Conservation (phyloP, 2,329 filamentous ascomycete species). For the Claviceps sorghi region DNA sequence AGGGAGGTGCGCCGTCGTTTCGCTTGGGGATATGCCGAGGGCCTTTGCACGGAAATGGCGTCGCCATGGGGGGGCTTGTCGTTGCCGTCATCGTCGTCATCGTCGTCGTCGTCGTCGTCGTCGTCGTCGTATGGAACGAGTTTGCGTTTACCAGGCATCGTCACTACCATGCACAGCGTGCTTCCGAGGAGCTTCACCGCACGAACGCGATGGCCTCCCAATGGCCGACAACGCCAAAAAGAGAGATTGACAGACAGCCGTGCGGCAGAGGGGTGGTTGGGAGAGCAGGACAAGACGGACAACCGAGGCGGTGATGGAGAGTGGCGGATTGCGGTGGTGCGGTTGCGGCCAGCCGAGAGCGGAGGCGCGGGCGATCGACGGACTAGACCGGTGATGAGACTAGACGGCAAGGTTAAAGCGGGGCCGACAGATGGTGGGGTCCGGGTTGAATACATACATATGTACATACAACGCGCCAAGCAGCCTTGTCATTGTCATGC, state of each 20-base stretch:
- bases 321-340: background rate
- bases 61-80: background rate
- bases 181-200: background rate
- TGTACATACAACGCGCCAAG: too few relatives aligned
- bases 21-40: background rate
- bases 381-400: too few relatives aligned
- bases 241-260: background rate
- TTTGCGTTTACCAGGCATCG: constrained; percentile 15
- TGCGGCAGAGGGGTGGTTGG: background rate
- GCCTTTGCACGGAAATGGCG: background rate
- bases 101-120: background rate
- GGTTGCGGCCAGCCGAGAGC: background rate
- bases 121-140: constrained; percentile 4
- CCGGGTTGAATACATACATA: too few relatives aligned
- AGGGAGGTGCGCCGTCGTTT: constrained; percentile 1
- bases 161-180: background rate
- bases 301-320: background rate
- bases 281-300: background rate
- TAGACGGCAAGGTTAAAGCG: too few relatives aligned
- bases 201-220: background rate
- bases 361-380: too few relatives aligned
- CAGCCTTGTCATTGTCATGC: too few relatives aligned
- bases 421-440: too few relatives aligned
- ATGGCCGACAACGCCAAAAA: background rate
- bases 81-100: background rate